Evolutionary conservation across 2,329 filamentous ascomycete genomes (phyloP), one percentile per base, ranked within the genome.

Genomic region (Fusarium guadeloupense): DNA sequence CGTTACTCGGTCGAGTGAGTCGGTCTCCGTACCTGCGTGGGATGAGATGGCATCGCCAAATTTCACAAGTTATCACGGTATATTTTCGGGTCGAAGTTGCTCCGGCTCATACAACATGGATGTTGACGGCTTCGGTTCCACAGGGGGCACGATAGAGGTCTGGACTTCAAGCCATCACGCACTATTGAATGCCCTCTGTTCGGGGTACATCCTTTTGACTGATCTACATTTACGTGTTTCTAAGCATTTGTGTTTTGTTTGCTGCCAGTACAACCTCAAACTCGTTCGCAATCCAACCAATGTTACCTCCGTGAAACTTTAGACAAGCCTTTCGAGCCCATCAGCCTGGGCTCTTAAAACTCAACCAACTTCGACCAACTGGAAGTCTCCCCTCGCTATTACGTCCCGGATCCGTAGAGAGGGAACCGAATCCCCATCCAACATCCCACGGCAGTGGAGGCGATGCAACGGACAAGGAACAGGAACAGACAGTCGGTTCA

Each of bases 391-490:
- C 39, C 33, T 55, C 21, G 39, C 23, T 17, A 16, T 10, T 13
- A 26, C 38, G 16, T 9, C 33, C 25, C 33, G 21, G 33, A 23
- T 33, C 23, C 33, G 28, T n/a, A n/a, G n/a, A n/a, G 25, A 51
- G 44, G 52, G 33, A 49, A 42, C 54, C 46, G n/a, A n/a, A n/a
- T n/a, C 59, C 41, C 48, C 47, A 54, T 39, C 46, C 49, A 56
- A 49, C 55, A 57, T 65, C 56, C 56, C 56, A 65, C 57, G 40
- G 51, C 38, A 51, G 60, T 60, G 61, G 55, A 64, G 60, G 50
- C 46, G 38, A 28, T 54, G 40, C 38, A 42, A 40, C 35, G 25
- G 23, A 33, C 17, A 37, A 17, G 40, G 43, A 25, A 51, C 42
- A 17, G 40, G 43, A 25, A 51, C 42, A 30, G 28, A 35, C 34